A percentile compares a stretch with the other conserved stretches of the same genome.
phyloP scores from a whole-genome alignment of 2,329 filamentous ascomycete species.

The Simplicillium sp. region DNA sequence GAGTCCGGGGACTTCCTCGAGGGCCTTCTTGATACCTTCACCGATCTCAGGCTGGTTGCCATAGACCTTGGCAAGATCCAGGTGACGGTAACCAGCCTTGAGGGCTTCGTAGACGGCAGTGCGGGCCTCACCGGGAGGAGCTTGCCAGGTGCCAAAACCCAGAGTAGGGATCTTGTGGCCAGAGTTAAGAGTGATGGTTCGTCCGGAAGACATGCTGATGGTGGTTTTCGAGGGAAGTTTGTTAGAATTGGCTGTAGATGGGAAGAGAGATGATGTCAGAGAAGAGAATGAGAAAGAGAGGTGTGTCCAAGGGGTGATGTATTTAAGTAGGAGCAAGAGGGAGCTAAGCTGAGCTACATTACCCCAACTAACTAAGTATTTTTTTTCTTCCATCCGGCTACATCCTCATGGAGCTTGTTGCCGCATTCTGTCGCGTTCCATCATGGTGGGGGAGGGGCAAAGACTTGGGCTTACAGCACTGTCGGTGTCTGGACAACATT shows the following conservation, averaged over 20 bases:
- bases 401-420: no score
- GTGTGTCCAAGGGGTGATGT: no score
- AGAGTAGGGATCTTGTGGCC: constrained; percentile 52
- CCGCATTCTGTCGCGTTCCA: no score
- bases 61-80: constrained; percentile 46
- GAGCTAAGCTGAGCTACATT: no score
- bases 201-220: constrained; percentile 42
- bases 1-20: constrained; percentile 37
- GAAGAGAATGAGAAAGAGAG: neutral
- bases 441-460: no score
- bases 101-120: constrained; percentile 56
- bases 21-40: constrained; percentile 39
- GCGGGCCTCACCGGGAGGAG: constrained; percentile 53
- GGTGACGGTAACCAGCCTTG: constrained; percentile 54
- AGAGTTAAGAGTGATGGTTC: constrained; percentile 43
- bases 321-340: no score
- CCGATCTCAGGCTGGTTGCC: constrained; percentile 55
- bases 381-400: no score
- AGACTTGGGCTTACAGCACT: no score
- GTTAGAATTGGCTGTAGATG: neutral
- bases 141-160: constrained; percentile 55
- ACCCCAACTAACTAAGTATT: no score
- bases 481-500: no score
- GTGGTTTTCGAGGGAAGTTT: neutral
- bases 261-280: neutral